Evolutionary conservation across 768 basidiomycete species (phyloP), one percentile per base, ranked within the genome.

Genomic region (Kondoa malvinella): DNA sequence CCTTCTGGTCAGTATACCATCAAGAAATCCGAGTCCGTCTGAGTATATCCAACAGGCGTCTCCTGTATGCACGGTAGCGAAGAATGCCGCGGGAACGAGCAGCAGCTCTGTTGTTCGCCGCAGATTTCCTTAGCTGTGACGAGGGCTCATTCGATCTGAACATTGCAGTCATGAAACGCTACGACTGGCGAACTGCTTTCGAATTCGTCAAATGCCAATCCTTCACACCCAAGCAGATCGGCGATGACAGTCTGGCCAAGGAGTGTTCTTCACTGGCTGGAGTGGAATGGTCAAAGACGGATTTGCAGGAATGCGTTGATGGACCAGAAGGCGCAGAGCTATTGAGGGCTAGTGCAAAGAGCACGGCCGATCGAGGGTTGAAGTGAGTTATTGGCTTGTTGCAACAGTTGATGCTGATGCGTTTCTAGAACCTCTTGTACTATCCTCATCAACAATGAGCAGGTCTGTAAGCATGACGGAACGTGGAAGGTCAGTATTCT

Each of bases 121-220:
- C 40, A 50, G 8, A 50, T 50, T 21, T 8, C 12, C 21, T 50
- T 50, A 8, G 8, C 8, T 50, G 40, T 50, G 12, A 8, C 12
- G 21, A 8, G 40, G 8, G 40, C 40, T 21, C 8, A 50, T 50
- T 50, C 12, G 40, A n/a, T n/a, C 21, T 8, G 21, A 50, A 50
- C 40, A 21, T 8, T 8, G 21, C 40, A 50, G 40, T 50, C 40
- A 50, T 8, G 12, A 50, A 50, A 50, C 40, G 40, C 8, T 50
- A 14, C n/a, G 30, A 63, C 32, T 63, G 27, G 29, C 15, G 30
- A 16, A 32, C 16, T 33, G n/a, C 17, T 17, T 63, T 16, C 29
- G 29, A 32, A 27, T 63, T 63, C 30, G 61, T 63, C 61, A 27
- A 27, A 63, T 63, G 61, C 32, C 58, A 60, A 60, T 26, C n/a